Conservation (phyloP, 768 basidiomycete species). For the Filobasidium wieringae region DNA sequence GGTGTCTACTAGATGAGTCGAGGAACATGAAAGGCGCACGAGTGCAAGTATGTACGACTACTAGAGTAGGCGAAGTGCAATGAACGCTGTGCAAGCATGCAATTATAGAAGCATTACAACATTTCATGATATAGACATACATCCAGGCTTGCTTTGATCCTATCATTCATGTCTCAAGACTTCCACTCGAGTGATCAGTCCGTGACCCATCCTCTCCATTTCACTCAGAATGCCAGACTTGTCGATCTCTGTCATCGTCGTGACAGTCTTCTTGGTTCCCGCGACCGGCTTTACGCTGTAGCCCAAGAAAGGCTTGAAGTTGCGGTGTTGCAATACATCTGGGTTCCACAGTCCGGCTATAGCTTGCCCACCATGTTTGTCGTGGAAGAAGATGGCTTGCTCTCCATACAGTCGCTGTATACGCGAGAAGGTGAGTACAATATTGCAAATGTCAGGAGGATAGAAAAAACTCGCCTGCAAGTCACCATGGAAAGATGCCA, state of each 20-base stretch:
- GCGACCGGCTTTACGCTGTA: constrained; percentile 56
- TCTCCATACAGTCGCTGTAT: constrained; percentile 64
- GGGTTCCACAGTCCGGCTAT: constrained; percentile 86
- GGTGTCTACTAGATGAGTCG: constrained; percentile 53
- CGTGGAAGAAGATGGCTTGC: constrained; percentile 71
- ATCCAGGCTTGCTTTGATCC: background rate
- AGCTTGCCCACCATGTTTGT: constrained; percentile 61
- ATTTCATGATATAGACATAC: background rate
- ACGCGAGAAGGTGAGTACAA: background rate
- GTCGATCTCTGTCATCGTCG: constrained; percentile 56
- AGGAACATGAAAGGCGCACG: background rate
- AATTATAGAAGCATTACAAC: too few relatives aligned
- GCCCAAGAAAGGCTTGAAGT: constrained; percentile 70
- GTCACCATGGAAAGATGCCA: constrained; percentile 53
- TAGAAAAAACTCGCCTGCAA: constrained; percentile 46
- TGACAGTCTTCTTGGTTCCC: constrained; percentile 28
- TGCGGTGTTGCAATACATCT: constrained; percentile 48
- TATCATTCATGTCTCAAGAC: constrained; percentile 37
- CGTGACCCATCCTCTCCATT: constrained; percentile 61
- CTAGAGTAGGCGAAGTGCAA: too few relatives aligned
- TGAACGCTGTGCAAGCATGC: too few relatives aligned
- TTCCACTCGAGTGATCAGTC: constrained; percentile 46
- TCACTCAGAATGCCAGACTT: constrained; percentile 57
- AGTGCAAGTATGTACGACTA: too few relatives aligned
- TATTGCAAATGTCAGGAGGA: background rate